Evolutionary conservation across 2,329 filamentous ascomycete genomes (phyloP), one percentile per base, ranked within the genome.

Genomic region (Colletotrichum paranaense): DNA sequence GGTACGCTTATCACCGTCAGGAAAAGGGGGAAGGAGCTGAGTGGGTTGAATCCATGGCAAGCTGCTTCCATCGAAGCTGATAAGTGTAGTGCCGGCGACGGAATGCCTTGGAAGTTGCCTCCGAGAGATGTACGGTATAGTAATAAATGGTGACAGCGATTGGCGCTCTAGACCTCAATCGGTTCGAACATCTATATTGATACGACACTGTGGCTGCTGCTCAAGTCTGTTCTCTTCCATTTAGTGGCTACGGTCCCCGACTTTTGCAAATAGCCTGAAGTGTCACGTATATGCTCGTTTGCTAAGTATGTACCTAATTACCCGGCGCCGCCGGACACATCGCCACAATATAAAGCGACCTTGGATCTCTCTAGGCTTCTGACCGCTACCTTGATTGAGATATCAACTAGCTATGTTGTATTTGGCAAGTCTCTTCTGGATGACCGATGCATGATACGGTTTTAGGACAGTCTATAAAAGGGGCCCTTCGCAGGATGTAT

Each of bases 231-330:
- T 52, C 1, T 16, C 2, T 38, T 57, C 19, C 24, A 8, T 22
- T n/a, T 16, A 12, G 9, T 11, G 16, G 35, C 62, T n/a, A 38
- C 14, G 32, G 46, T 14, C 16, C 62, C 16, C 11, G 58, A 62
- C 30, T 24, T 14, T n/a, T 11, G 28, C 49, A 46, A 35, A 32
- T 14, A 28, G 49, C 53, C n/a, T 30, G 53, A 28, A 42, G 60
- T 26, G 64, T 65, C 68, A 56, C 63, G 28, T 26, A 35, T 35
- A 35, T 14, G 28, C 65, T 68, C 52, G 65, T 68, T 56, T 62
- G 38, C 28, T 55, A 42, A 59, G 19, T 67, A 68, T 68, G 42
- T 59, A 19, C 26, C 46, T 32, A 55, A 63, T 68, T 72, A 72
- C 38, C 72, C 72, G 59, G 57, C 11, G 16, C 58, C 19, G 52